Evolutionary conservation across 2,329 filamentous ascomycete species (phyloP), one percentile per base, ranked within the genome.

Genomic region (Venturia nashicola): DNA sequence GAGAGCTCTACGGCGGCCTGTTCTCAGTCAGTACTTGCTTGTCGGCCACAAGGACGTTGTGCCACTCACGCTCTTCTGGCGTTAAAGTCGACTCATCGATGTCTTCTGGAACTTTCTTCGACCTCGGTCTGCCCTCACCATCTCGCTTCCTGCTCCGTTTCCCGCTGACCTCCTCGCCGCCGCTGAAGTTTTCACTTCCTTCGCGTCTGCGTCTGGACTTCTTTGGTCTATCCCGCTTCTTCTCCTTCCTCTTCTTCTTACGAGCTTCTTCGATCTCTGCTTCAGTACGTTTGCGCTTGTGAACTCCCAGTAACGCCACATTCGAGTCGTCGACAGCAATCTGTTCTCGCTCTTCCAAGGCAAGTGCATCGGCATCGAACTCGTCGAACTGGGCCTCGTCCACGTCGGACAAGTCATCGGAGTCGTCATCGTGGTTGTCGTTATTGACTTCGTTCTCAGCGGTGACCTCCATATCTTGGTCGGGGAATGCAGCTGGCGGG

Each of bases 81-180:
- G 89, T 88, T 69, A 97, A 76, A 67, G 87, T 81, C 70, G 91
- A 89, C 66, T 96, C 90, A 68, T 89, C 83, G 67, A 90, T 86
- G 5, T 85, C 82, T 65, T 86, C 83, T 54, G 74, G 74, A 60
- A 71, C 73, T 64, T 74, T 71, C 61, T 70, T 69, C 68, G 70
- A 71, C 65, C 74, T 64, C 70, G 72, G 61, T 74, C 75, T 63
- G 71, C 73, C 66, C 79, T 81, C 62, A 72, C 79, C 67, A 61
- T 64, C 67, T 42, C 68, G 75, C 67, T 77, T 77, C 64, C 80
- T 78, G 67, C 78, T 78, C 67, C 80, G 76, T 71, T 82, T 81
- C 61, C 72, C 70, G 34, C 51, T 80, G 64, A 77, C 76, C 64
- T 75, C 76, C 42, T 74, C 76, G 14, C 79, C 64, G 18, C 60